Evolutionary conservation across 805 yeast genomes (phyloP).

Genomic region (Saturnispora diversa): DNA sequence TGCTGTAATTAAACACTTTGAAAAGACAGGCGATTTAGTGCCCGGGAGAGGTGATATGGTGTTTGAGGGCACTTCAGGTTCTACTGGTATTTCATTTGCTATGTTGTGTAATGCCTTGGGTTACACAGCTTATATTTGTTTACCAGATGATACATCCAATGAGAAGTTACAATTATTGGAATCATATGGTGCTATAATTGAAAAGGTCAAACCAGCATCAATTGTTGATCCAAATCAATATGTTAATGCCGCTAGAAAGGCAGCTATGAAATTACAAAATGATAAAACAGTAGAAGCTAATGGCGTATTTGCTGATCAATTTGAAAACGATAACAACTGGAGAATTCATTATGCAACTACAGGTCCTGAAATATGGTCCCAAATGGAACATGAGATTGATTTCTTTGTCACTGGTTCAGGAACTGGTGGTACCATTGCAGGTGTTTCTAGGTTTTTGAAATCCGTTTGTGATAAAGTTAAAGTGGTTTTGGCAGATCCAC

Average conservation of each 20-base stretch:
- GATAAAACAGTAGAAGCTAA: constrained; percentile 32
- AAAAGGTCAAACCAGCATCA: constrained; percentile 87
- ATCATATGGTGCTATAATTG: constrained; percentile 73
- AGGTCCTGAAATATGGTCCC: constrained; percentile 87
- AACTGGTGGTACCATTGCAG: constrained; percentile 96
- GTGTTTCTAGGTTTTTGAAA: constrained; percentile 71
- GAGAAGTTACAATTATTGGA: constrained; percentile 71
- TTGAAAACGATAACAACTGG: constrained; percentile 92
- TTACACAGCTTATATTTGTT: constrained; percentile 82
- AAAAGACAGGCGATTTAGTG: constrained; percentile 44
- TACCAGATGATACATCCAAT: constrained; percentile 86
- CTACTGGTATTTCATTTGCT: constrained; percentile 92
- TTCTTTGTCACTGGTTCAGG: constrained; percentile 89
- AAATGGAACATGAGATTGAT: constrained; percentile 58
- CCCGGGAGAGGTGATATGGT: constrained; percentile 64
- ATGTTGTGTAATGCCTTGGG: constrained; percentile 85
- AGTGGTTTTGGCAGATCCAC: constrained; percentile 84
- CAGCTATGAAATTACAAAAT: constrained; percentile 45
- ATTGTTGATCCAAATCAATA: constrained; percentile 91
- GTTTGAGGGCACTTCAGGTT: constrained; percentile 94
- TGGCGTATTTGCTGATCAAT: constrained; percentile 91
- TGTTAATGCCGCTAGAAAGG: constrained; percentile 74
- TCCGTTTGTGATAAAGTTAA: constrained; percentile 35
- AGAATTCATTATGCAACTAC: constrained; percentile 70
- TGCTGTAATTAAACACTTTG: constrained; percentile 69